Evolutionary conservation across 805 yeast genomes (phyloP), one percentile per base, ranked within the genome.

Genomic region (Wickerhamomyces bovis): DNA sequence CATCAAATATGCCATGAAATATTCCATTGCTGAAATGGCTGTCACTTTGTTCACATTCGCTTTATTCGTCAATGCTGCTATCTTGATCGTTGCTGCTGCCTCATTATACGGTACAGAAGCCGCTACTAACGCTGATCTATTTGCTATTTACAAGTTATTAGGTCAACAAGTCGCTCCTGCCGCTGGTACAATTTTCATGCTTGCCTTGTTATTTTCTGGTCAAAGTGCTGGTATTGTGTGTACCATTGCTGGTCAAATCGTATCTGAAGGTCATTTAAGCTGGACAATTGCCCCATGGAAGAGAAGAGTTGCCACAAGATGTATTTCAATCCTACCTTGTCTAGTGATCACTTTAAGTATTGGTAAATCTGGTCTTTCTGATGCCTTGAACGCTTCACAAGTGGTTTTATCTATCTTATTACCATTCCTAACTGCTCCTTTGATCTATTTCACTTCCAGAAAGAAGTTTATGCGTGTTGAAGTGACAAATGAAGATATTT

Each of bases 181-280:
- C 9, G 95, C 89, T 0, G 97, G 97, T 23, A 80, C 88, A 1
- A 65, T 89, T 0, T 90, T 90, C 67, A 89, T 89, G 76, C 63
- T 88, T 44, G 97, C 97, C 0, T 71, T 90, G 55, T 69, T 90
- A 36, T 77, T 86, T 48, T 83, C 94, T 48, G 97, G 97, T 6
- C 89, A 86, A 58, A 83, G 90, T 41, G 96, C 97, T 0, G 96
- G 97, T 42, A 80, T 90, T 39, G 90, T 89, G 2, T 89, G 97
- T 63, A 90, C 97, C 0, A 84, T 90, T 68, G 88, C 95, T 0
- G 97, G 97, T 10, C 95, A 90, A 65, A 81, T 90, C 55, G 96
- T 90, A 2, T 78, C 89, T 54, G 97, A 90, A 63, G 97, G 97
- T 1, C 92, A 87, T 58, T 69, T 90, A 36, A 76, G 81, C 44